Percentiles rank a stretch among this genome's conserved stretches.
Evolutionary conservation across 306 rosid genomes (phyloP).

Genomic region (Erythrophleum fordii): DNA sequence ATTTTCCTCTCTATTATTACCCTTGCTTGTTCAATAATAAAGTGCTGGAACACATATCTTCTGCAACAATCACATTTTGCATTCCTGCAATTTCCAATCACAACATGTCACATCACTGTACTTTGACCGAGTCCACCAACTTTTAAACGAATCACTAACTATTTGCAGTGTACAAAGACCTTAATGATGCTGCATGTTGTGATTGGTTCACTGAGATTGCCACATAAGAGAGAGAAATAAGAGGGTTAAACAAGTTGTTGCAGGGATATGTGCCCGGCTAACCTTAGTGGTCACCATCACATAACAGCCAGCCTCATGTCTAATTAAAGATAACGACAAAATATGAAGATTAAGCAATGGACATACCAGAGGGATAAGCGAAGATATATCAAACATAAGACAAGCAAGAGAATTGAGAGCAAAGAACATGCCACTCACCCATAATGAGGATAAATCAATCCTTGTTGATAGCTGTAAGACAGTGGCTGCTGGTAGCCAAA

Average conservation of each 20-base stretch:
- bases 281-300: conserved; percentile 33
- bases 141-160: conserved; percentile 31
- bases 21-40: conserved; percentile 45
- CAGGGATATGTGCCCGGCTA: conserved; percentile 37
- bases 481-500: conserved; percentile 90
- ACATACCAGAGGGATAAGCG: neutral
- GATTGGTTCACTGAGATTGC: conserved; percentile 33
- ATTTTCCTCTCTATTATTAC: neutral
- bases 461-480: conserved; percentile 79
- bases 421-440: conserved; percentile 66
- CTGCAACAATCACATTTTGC: conserved; percentile 37
- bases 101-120: conserved; percentile 46
- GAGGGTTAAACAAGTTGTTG: conserved; percentile 29
- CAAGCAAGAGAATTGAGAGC: neutral
- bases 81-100: conserved; percentile 52
- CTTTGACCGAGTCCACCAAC: conserved; percentile 32
- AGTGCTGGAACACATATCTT: conserved; percentile 38
- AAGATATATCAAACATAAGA: conserved; percentile 20
- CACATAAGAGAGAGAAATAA: conserved; percentile 6
- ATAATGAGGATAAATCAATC: conserved; percentile 80
- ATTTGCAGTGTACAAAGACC: conserved; percentile 29
- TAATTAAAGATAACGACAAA: neutral
- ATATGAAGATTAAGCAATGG: neutral
- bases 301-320: neutral
- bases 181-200: conserved; percentile 43